Conservation (phyloP, 208 protist genomes). For the Angomonas deanei region DNA sequence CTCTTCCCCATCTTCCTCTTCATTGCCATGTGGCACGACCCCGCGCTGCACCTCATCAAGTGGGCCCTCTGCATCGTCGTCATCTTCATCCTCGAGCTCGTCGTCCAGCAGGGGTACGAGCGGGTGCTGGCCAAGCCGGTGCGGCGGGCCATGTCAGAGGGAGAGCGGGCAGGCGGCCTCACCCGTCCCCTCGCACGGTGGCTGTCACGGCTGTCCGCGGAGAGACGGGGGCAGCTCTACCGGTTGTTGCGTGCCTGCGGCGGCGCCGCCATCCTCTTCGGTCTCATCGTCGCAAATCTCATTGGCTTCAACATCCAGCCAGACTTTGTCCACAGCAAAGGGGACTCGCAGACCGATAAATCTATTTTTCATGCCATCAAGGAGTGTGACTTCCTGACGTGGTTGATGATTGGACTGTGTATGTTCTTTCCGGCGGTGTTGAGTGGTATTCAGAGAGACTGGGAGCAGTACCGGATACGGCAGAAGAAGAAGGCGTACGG, state of each 20-base stretch:
- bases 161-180: neutral
- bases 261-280: constrained; percentile 20
- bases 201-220: neutral
- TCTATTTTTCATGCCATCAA: neutral
- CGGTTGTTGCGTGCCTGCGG: neutral
- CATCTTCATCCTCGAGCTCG: constrained; percentile 53
- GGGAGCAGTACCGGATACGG: neutral
- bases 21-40: constrained; percentile 92
- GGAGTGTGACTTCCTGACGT: neutral
- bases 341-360: neutral
- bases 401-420: neutral
- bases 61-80: constrained; percentile 57
- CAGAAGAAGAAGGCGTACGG: neutral
- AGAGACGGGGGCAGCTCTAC: neutral
- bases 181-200: neutral
- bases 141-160: constrained; percentile 13
- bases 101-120: constrained; percentile 20
- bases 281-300: constrained; percentile 52
- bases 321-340: neutral
- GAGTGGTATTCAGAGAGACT: neutral
- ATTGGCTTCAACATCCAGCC: constrained; percentile 34
- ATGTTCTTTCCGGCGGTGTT: neutral
- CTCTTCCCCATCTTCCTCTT: constrained; percentile 91
- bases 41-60: constrained; percentile 58
- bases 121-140: constrained; percentile 11